These are phyloP conservation scores for Porcisia hertigi DNA, from an alignment of 208 protist species.

Conservation along the genomic window DNA sequence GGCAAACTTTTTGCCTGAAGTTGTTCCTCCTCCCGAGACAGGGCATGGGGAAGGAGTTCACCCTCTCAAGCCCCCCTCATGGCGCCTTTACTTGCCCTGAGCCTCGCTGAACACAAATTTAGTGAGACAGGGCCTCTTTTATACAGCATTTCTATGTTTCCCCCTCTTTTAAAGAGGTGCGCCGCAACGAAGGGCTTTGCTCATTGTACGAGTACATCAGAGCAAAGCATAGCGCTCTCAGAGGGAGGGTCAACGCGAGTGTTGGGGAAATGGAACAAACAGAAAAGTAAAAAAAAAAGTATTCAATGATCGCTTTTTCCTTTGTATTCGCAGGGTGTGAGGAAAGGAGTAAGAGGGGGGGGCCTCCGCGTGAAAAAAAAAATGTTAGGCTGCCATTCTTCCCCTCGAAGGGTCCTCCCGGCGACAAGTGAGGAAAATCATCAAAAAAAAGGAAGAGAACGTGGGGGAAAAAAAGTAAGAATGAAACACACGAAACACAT, in stretches of 20 bases:
- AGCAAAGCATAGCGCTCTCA: neutral
- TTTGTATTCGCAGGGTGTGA: neutral
- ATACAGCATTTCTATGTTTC: neutral
- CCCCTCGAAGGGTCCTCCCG: neutral
- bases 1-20: neutral
- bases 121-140: neutral
- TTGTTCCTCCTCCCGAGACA: neutral
- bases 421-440: neutral
- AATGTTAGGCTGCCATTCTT: neutral
- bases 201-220: slow-evolving; percentile 1
- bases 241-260: neutral
- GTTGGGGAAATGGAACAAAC: neutral
- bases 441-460: neutral
- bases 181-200: slow-evolving; percentile 10
- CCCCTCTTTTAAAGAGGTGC: neutral
- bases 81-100: neutral
- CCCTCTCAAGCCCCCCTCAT: neutral
- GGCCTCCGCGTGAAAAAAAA: neutral
- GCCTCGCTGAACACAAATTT: neutral
- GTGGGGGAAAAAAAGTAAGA: slow-evolving; percentile 11
- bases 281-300: neutral
- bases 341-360: neutral
- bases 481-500: slow-evolving; percentile 8
- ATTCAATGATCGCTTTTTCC: neutral
- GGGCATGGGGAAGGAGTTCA: neutral